phyloP scores from a whole-genome alignment of 768 basidiomycete genomes.

The Glaciozyma antarctica region DNA sequence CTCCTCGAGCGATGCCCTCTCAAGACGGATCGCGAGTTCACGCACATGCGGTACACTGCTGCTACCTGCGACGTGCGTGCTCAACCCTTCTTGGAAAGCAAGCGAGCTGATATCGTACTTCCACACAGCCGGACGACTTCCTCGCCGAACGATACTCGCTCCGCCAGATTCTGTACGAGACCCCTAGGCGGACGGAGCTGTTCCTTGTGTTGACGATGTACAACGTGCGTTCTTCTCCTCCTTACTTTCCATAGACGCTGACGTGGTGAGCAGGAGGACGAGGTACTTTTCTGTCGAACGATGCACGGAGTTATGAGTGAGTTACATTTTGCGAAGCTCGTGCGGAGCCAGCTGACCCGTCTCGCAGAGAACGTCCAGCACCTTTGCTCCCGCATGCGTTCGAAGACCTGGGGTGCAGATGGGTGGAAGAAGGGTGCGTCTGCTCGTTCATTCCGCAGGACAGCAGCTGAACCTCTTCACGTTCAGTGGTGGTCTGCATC shows the following conservation, averaged over 20 bases:
- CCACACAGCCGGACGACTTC: slow-evolving; percentile 65
- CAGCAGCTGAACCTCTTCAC: slow-evolving; percentile 60
- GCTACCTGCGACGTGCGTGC: slow-evolving; percentile 66
- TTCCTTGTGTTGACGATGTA: neutral
- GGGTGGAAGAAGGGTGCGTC: slow-evolving; percentile 77
- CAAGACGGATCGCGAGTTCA: slow-evolving; percentile 77
- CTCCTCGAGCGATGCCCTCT: slow-evolving; percentile 70
- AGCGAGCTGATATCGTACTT: neutral
- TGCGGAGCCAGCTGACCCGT: neutral
- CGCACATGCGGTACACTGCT: slow-evolving; percentile 90
- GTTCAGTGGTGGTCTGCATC: slow-evolving; percentile 38
- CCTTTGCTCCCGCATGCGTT: slow-evolving; percentile 70
- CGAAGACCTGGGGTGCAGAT: slow-evolving; percentile 92
- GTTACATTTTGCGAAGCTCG: neutral
- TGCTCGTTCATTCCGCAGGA: slow-evolving; percentile 73
- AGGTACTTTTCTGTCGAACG: slow-evolving; percentile 72
- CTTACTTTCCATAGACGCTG: slow-evolving; percentile 46
- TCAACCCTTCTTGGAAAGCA: too few species aligned
- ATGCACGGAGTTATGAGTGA: slow-evolving; percentile 84
- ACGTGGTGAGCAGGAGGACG: slow-evolving; percentile 45
- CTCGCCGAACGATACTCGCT: slow-evolving; percentile 70
- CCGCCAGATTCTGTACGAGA: slow-evolving; percentile 83
- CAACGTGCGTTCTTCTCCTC: neutral
- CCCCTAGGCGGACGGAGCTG: slow-evolving; percentile 78
- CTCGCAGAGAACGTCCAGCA: slow-evolving; percentile 64